A percentile compares a stretch with the other conserved stretches of the same genome.
phyloP scores from a whole-genome alignment of 2,329 filamentous ascomycete species.

The Penicillium sp. region DNA sequence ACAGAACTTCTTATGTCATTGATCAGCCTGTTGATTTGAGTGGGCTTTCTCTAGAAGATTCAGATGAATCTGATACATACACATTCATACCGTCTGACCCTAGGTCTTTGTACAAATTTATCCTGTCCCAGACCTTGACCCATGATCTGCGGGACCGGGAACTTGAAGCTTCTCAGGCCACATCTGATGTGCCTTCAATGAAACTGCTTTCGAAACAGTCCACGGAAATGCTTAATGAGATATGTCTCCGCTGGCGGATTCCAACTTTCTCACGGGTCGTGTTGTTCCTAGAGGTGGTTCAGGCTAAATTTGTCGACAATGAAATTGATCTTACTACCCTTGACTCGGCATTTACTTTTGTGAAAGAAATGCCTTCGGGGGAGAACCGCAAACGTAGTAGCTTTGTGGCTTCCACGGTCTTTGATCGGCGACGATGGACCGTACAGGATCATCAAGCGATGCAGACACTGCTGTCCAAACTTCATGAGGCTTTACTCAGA shows the following conservation, averaged over 20 bases:
- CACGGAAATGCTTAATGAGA: slow-evolving; percentile 76
- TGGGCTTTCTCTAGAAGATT: slow-evolving; percentile 58
- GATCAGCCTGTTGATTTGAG: slow-evolving; percentile 64
- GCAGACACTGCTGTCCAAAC: slow-evolving; percentile 67
- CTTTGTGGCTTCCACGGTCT: slow-evolving; percentile 45
- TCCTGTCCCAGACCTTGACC: slow-evolving; percentile 71
- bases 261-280: slow-evolving; percentile 78
- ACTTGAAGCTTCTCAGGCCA: slow-evolving; percentile 49
- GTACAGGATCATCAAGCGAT: slow-evolving; percentile 67
- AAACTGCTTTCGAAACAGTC: slow-evolving; percentile 71
- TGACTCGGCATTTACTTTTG: slow-evolving; percentile 76
- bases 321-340: slow-evolving; percentile 78
- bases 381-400: slow-evolving; percentile 58
- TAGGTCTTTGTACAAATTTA: slow-evolving; percentile 76
- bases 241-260: slow-evolving; percentile 84
- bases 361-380: slow-evolving; percentile 69
- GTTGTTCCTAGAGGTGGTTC: slow-evolving; percentile 77
- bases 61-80: slow-evolving; percentile 60
- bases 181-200: slow-evolving; percentile 48
- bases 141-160: slow-evolving; percentile 59
- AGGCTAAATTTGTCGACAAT: slow-evolving; percentile 80
- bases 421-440: slow-evolving; percentile 66
- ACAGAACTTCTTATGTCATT: slow-evolving; percentile 54
- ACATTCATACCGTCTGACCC: slow-evolving; percentile 88
- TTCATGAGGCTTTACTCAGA: slow-evolving; percentile 79